Conservation (phyloP, 1,284 basidiomycete genomes). For the Pseudozyma hubeiensis region DNA sequence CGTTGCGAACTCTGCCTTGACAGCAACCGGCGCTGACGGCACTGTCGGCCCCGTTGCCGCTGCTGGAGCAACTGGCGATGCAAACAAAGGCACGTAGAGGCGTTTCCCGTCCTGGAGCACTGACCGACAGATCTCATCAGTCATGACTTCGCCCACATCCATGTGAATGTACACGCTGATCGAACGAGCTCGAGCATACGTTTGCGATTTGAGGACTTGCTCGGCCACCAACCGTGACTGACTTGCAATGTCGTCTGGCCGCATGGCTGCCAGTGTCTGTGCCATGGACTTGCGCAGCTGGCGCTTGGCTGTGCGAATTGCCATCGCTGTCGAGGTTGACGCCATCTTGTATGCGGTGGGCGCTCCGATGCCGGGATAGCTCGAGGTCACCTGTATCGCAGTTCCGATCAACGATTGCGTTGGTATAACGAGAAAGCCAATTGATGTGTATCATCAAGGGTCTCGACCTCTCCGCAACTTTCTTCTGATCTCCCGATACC, state of each 20-base stretch:
- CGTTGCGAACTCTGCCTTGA: slow-evolving; percentile 52
- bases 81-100: slow-evolving; percentile 69
- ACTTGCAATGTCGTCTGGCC: slow-evolving; percentile 25
- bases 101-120: slow-evolving; percentile 64
- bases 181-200: slow-evolving; percentile 56
- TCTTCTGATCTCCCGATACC: slow-evolving; percentile 6
- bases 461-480: background rate
- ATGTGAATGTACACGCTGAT: slow-evolving; percentile 69
- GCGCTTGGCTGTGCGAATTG: slow-evolving; percentile 55
- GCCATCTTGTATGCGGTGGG: slow-evolving; percentile 7
- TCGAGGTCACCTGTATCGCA: background rate
- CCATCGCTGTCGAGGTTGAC: slow-evolving; percentile 14
- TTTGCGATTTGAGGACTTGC: slow-evolving; percentile 62
- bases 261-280: slow-evolving; percentile 37
- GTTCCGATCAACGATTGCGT: background rate
- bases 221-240: slow-evolving; percentile 48
- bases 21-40: slow-evolving; percentile 12
- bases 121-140: slow-evolving; percentile 67
- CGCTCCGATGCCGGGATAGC: background rate
- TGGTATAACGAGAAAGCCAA: too few relatives aligned
- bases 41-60: slow-evolving; percentile 32
- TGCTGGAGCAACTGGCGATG: slow-evolving; percentile 49
- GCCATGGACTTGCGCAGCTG: slow-evolving; percentile 60
- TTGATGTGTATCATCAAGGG: too few relatives aligned
- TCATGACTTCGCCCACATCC: slow-evolving; percentile 67